Evolutionary conservation across 2,329 filamentous ascomycete species (phyloP), one percentile per base, ranked within the genome.

Genomic region (Verticillium dahliae): DNA sequence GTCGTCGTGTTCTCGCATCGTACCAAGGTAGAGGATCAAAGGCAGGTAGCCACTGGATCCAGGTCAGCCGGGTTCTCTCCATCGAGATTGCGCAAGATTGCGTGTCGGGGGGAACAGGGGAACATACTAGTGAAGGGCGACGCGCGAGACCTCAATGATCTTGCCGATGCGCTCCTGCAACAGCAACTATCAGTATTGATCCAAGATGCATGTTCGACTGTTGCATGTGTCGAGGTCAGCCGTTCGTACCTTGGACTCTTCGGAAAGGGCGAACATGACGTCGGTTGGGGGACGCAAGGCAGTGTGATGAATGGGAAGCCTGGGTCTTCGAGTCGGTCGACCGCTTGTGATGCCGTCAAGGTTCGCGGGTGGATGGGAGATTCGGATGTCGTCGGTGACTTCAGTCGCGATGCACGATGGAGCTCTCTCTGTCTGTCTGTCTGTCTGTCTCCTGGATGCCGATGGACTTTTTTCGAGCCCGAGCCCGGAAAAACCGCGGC

Each of bases 1-100:
- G 45, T 55, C 14, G 14, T 34, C 14, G 11, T 35, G 4, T 57
- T 56, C 39, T 34, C 35, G 45, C 61, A 18, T 60, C 75, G 71
- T 88, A 95, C 91, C 95, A 71, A 99, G 89, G 78, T 98, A 99
- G 76, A 99, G 85, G 75, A 99, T 96, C 77, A 99, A 79, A 70
- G 95, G 95, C 62, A 99, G 86, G 78, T 98, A 99, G 76, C 95
- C 95, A 83, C 92, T 96, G 70, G 59, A 61, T 60, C 55, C 35
- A 60, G 58, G 72, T 83, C 67, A 82, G 76, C 66, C 22, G 18
- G 45, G 45, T 50, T 27, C 45, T 63, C 58, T 35, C 14, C 34
- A 61, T n/a, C 31, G 10, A 13, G 31, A n/a, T n/a, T 11, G 6
- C 33, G 18, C 18, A 22, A 22, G 18, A 22, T 22, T 22, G 18